Evolutionary conservation across 2,329 filamentous ascomycete genomes (phyloP).

Genomic region (Pseudogymnoascus sp.): DNA sequence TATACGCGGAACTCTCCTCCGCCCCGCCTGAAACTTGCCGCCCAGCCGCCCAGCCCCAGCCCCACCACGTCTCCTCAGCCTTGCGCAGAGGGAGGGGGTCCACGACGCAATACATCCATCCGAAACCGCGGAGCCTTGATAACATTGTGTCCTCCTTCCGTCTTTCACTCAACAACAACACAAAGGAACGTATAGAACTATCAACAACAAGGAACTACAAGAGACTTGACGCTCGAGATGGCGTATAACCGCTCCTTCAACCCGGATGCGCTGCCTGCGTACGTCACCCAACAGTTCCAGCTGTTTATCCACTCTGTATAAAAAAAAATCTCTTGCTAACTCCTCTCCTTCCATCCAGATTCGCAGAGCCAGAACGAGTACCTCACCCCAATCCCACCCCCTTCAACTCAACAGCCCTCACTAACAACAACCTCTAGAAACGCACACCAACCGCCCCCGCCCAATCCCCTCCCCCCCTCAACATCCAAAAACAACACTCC

Average conservation of each 20-base stretch:
- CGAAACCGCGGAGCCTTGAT: neutral
- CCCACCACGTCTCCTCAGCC: neutral
- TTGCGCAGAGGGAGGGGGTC: neutral
- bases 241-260: slow-evolving; percentile 92
- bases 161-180: neutral
- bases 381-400: slow-evolving; percentile 18
- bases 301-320: slow-evolving; percentile 9
- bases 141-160: neutral
- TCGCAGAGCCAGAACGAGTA: slow-evolving; percentile 42
- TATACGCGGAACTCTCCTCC: neutral
- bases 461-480: slow-evolving; percentile 4
- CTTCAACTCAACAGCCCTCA: neutral
- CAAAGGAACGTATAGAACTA: neutral
- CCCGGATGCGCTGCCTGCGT: slow-evolving; percentile 90
- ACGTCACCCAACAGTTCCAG: slow-evolving; percentile 32
- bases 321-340: slow-evolving; percentile 21
- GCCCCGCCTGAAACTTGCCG: neutral
- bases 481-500: slow-evolving; percentile 10
- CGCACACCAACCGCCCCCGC: neutral
- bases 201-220: neutral
- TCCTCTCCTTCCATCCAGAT: slow-evolving; percentile 29
- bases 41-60: neutral
- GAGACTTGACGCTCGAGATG: slow-evolving; percentile 46
- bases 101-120: neutral
- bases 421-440: slow-evolving; percentile 5